Evolutionary conservation across 2,329 filamentous ascomycete species (phyloP).

Genomic region (Simplicillium aogashimaense): DNA sequence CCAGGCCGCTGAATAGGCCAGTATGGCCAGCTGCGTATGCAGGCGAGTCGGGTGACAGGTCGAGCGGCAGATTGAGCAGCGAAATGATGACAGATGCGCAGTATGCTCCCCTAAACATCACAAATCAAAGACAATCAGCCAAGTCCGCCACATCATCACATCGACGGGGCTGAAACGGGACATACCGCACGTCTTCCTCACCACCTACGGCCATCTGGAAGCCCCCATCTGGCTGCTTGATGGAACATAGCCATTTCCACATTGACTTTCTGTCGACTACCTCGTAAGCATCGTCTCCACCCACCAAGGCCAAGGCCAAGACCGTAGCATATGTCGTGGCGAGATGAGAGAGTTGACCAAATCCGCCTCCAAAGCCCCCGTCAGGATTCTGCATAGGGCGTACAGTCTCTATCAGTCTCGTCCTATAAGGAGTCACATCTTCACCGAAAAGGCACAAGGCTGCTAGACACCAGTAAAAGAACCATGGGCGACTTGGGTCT

Average conservation of each 20-base stretch:
- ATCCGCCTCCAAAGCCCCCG: slow-evolving; percentile 90
- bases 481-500: slow-evolving; percentile 87
- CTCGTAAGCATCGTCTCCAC: slow-evolving; percentile 62
- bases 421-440: slow-evolving; percentile 57
- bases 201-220: slow-evolving; percentile 80
- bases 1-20: slow-evolving; percentile 60
- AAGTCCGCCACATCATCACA: slow-evolving; percentile 9
- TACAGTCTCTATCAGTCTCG: slow-evolving; percentile 65
- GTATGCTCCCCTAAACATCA: slow-evolving; percentile 64
- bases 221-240: slow-evolving; percentile 85
- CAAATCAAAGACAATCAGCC: slow-evolving; percentile 7
- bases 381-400: slow-evolving; percentile 69
- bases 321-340: slow-evolving; percentile 82
- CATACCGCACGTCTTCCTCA: slow-evolving; percentile 83
- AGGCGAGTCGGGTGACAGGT: slow-evolving; percentile 64
- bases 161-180: slow-evolving; percentile 9
- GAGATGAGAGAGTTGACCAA: slow-evolving; percentile 80
- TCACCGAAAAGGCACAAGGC: slow-evolving; percentile 68
- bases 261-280: slow-evolving; percentile 72
- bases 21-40: slow-evolving; percentile 52
- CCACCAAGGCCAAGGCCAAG: slow-evolving; percentile 69
- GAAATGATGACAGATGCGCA: slow-evolving; percentile 80
- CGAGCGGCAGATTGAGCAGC: slow-evolving; percentile 71
- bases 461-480: slow-evolving; percentile 84
- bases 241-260: slow-evolving; percentile 80